Conservation (phyloP, 164 flowering plant genomes). For the Umbilicus rupestris region DNA sequence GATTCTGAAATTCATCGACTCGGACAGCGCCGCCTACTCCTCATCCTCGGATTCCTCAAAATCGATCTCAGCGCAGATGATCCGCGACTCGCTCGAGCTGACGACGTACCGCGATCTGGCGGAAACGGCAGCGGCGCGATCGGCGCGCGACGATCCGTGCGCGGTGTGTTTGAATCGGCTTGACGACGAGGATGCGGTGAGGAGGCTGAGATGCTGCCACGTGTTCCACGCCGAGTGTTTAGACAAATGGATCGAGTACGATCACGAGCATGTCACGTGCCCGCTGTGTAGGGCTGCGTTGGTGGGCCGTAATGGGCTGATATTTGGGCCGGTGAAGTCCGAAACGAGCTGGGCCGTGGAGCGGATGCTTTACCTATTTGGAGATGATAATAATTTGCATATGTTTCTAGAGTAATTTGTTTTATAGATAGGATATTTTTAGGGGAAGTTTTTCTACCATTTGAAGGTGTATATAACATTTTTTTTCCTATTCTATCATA, state of each 20-base stretch:
- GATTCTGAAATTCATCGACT: neutral
- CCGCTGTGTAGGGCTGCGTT: neutral
- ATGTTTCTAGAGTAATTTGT: neutral
- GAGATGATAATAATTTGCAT: constrained; percentile 2
- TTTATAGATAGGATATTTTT: neutral
- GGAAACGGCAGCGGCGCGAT: neutral
- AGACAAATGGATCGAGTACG: constrained; percentile 46
- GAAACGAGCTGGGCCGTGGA: neutral
- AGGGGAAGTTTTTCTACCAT: too few species aligned
- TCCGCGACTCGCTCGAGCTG: neutral
- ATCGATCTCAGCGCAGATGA: neutral
- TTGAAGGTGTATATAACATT: too few species aligned
- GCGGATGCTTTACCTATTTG: constrained; percentile 3
- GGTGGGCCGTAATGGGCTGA: neutral
- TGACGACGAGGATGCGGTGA: constrained; percentile 28
- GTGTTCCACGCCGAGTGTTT: constrained; percentile 60
- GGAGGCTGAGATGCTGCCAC: constrained; percentile 53
- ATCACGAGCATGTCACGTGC: constrained; percentile 17
- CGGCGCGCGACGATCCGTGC: constrained; percentile 19
- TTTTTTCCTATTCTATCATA: too few species aligned
- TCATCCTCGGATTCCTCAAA: neutral
- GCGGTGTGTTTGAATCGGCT: constrained; percentile 53
- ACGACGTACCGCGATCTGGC: neutral
- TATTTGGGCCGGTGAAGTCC: neutral
- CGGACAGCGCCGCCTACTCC: neutral